Percentiles rank a stretch among this genome's conserved stretches.
Evolutionary conservation across 352 stramenopile genomes (phyloP).

Genomic region (Globisporangium sylvaticum): DNA sequence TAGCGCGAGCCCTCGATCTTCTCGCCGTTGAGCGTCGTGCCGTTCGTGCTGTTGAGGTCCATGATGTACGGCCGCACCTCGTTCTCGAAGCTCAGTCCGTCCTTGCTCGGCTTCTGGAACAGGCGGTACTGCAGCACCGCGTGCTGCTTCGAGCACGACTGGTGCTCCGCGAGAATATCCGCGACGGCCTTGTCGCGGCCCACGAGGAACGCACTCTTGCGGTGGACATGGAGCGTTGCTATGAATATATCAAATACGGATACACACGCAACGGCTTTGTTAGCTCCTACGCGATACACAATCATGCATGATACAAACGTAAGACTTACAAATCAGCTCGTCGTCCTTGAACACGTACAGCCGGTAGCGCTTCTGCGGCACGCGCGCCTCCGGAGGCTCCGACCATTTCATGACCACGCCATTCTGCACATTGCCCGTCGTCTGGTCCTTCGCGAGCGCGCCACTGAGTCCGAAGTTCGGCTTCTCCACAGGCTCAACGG

Average conservation of each 20-base stretch:
- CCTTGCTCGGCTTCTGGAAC: slow-evolving; percentile 60
- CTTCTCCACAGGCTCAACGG: slow-evolving; percentile 76
- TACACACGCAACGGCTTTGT: background rate
- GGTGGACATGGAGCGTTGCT: slow-evolving; percentile 94
- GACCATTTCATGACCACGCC: slow-evolving; percentile 97
- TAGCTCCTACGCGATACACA: background rate
- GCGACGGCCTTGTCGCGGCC: slow-evolving; percentile 92
- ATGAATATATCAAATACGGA: slow-evolving; percentile 8
- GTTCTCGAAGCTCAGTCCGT: slow-evolving; percentile 52
- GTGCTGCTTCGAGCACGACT: slow-evolving; percentile 96
- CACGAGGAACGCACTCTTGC: slow-evolving; percentile 94
- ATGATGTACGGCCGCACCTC: slow-evolving; percentile 95
- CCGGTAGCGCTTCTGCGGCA: slow-evolving; percentile 90
- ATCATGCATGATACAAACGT: background rate
- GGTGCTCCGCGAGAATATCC: slow-evolving; percentile 94
- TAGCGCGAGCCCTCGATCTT: slow-evolving; percentile 93
- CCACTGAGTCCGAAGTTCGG: slow-evolving; percentile 97
- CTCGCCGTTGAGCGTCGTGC: slow-evolving; percentile 96
- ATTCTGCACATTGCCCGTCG: slow-evolving; percentile 95
- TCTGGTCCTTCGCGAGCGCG: slow-evolving; percentile 93
- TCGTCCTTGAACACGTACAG: slow-evolving; percentile 97
- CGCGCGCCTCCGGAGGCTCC: slow-evolving; percentile 93
- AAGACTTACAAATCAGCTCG: slow-evolving; percentile 55
- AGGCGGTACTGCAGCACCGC: slow-evolving; percentile 95
- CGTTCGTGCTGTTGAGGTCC: slow-evolving; percentile 97